Evolutionary conservation across 1,139 yeast genomes (phyloP).

Genomic region (Saccharomyces hybrid): DNA sequence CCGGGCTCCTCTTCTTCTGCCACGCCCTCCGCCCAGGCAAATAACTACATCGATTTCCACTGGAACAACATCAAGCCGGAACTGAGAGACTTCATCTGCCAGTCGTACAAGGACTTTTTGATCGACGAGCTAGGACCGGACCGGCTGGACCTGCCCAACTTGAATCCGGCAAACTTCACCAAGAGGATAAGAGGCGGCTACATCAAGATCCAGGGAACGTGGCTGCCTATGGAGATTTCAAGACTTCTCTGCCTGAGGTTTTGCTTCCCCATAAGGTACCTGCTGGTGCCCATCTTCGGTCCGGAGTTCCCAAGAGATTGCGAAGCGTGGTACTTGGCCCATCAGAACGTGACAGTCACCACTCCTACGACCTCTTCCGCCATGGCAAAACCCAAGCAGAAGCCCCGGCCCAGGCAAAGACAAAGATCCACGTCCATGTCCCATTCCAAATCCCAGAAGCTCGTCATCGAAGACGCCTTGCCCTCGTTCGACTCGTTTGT

Average conservation of each 20-base stretch:
- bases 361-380: background rate
- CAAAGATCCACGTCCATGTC: background rate
- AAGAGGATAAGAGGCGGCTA: constrained; percentile 85
- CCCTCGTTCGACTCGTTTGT: constrained; percentile 8
- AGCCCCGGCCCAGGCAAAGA: background rate
- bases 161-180: constrained; percentile 35
- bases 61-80: constrained; percentile 25
- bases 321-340: constrained; percentile 10
- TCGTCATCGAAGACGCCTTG: constrained; percentile 1
- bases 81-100: constrained; percentile 43
- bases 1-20: background rate
- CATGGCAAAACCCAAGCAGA: background rate
- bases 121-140: background rate
- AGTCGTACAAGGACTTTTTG: background rate
- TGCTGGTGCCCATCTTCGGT: constrained; percentile 78
- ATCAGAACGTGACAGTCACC: background rate
- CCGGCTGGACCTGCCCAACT: constrained; percentile 5
- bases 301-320: constrained; percentile 62
- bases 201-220: constrained; percentile 89
- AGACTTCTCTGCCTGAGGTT: constrained; percentile 61
- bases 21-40: constrained; percentile 1
- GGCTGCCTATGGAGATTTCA: constrained; percentile 75
- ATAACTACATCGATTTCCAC: constrained; percentile 25
- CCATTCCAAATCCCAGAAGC: background rate
- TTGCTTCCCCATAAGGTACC: constrained; percentile 69